Evolutionary conservation across 176 grass and related monocot species (phyloP), one percentile per base, ranked within the genome.

Genomic region (Elymus sibiricus): DNA sequence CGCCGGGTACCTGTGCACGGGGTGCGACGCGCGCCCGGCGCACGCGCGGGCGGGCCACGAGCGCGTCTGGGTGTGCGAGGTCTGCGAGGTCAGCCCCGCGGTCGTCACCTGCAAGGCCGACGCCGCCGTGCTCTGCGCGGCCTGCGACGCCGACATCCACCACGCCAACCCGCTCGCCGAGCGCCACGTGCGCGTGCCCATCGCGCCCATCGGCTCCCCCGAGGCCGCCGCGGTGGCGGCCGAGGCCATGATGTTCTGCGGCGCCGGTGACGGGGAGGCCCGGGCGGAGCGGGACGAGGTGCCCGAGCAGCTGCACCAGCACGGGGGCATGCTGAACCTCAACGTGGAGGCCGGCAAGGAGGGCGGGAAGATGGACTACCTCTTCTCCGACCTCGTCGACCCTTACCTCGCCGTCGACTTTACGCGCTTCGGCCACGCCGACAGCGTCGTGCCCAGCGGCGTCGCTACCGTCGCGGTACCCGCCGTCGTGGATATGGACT

Each of bases 101-200:
- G 84, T 81, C 1, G 86, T 99, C 15, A 99, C 92, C 0, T 99
- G 97, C 92, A 99, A 99, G 87, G 97, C 97, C 21, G 97, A 99
- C 71, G 97, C 97, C 0, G 94, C 97, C 13, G 89, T 88, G 4
- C 90, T 97, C 12, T 97, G 95, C 83, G 86, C 81, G 17, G 74
- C 87, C 9, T 97, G 95, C 55, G 95, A 97, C 80, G 44, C 90
- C 16, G 95, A 97, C 87, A 94, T 97, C 85, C 95, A 97, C 90
- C 85, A 88, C 25, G 91, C 94, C 61, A 99, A 99, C 76, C 92
- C 97, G 60, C 89, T 99, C 29, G 94, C 97, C 13, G 76, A 90
- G 8, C 94, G 97, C 90, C 97, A 99, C 87, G 87, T 71, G 55
- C 93, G 97, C n/a, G 79, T 89, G 22, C 92, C 87, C 27, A 31